phyloP scores from a whole-genome alignment of 2,329 filamentous ascomycete species.

The Diaporthe sp. region DNA sequence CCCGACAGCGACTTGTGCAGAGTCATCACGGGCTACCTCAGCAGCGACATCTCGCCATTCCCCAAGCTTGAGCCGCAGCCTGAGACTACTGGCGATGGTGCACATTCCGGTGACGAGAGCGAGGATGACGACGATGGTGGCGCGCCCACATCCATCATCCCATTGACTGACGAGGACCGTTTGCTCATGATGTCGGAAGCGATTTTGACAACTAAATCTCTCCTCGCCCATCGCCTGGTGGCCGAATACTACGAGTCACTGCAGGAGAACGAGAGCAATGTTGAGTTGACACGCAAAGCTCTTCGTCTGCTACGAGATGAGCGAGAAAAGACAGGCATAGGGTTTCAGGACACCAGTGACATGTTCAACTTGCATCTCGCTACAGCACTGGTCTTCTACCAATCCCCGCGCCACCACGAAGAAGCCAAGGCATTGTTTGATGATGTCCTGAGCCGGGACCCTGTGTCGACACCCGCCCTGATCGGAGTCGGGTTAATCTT shows the following conservation, averaged over 20 bases:
- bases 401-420: slow-evolving; percentile 88
- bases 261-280: slow-evolving; percentile 86
- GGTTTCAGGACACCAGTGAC: slow-evolving; percentile 78
- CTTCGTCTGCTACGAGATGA: slow-evolving; percentile 71
- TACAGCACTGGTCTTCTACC: slow-evolving; percentile 90
- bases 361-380: slow-evolving; percentile 82
- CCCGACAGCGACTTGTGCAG: slow-evolving; percentile 86
- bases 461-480: slow-evolving; percentile 82
- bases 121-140: slow-evolving; percentile 70
- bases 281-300: slow-evolving; percentile 83
- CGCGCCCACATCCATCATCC: slow-evolving; percentile 65
- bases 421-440: slow-evolving; percentile 92
- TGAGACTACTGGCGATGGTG: slow-evolving; percentile 48
- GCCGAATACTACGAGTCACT: slow-evolving; percentile 85
- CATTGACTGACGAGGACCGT: slow-evolving; percentile 81
- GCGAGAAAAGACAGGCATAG: slow-evolving; percentile 75
- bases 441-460: slow-evolving; percentile 80
- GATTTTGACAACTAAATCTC: slow-evolving; percentile 74
- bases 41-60: slow-evolving; percentile 87
- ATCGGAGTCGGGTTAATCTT: slow-evolving; percentile 93
- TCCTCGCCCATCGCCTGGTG: slow-evolving; percentile 86
- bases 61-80: slow-evolving; percentile 55
- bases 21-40: slow-evolving; percentile 84
- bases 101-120: slow-evolving; percentile 63
- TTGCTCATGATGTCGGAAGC: slow-evolving; percentile 85